Base-by-base conservation (phyloP, 2,329 filamentous ascomycete genomes). In the Cercospora sp. region DNA sequence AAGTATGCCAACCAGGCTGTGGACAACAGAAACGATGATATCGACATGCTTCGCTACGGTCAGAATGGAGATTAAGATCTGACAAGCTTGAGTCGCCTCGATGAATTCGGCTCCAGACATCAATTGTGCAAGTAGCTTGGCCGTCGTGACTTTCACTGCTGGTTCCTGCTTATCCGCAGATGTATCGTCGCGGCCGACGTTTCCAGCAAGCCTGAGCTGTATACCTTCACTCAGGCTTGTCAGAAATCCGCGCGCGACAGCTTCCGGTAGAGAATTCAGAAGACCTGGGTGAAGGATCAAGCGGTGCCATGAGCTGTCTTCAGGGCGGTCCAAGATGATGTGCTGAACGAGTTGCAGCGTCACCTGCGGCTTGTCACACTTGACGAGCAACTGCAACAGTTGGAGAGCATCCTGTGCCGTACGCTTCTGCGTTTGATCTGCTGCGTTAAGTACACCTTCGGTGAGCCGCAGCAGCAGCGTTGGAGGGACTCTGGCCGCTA, bases 291-390 rank as follows among this genome's bases (percentile, higher is more conserved):
- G 75, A 2, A 82, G 69, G 2, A 82, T 64, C 39, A 72, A 65
- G 4, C 81, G 76, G 71, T 82, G 80, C 81, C 81, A 82, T 0
- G 81, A 80, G 70, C 80, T 82, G 39, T 80, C 75, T 16, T 78
- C 74, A 5, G 73, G 73, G 9, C 67, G 1, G 48, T 70, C 30
- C 36, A 72, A 6, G 12, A 73, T 30, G 42, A 67, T 30, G 57
- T 68, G 48, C 33, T 60, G 53, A n/a, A 72, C 51, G 4, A 72
- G 16, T 1, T 67, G 39, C 12, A 72, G 59, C 10, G 60, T 55
- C 12, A 67, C 28, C 18, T 68, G 60, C 18, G 70, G 70, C 16
- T 65, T 63, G 30, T 72, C 70, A 8, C 70, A 31, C 12, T 58
- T 63, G 10, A 60, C 39, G 1, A 73, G 63, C 8, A 69, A 16